Conservation (phyloP, 352 stramenopile genomes). For the Globisporangium perplexum region DNA sequence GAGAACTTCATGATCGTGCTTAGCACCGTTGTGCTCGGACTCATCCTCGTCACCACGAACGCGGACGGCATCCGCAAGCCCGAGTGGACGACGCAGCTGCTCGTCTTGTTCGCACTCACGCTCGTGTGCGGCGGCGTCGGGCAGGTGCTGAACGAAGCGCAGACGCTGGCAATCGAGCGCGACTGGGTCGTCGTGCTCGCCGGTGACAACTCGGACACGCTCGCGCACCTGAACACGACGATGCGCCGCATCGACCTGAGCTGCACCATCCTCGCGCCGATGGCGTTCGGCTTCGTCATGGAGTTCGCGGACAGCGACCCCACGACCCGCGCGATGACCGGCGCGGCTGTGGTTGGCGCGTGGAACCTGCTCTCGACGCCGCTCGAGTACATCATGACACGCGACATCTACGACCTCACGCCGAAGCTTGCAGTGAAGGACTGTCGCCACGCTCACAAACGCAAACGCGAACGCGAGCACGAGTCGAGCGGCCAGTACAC, state of each 20-base stretch:
- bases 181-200: conserved; percentile 87
- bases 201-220: conserved; percentile 27
- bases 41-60: conserved; percentile 63
- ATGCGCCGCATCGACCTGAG: conserved; percentile 80
- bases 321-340: conserved; percentile 57
- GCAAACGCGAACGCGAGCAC: conserved; percentile 6
- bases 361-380: conserved; percentile 81
- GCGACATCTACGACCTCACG: conserved; percentile 57
- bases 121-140: conserved; percentile 64
- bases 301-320: conserved; percentile 61
- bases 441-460: no score
- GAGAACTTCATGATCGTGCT: conserved; percentile 78
- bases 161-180: conserved; percentile 74
- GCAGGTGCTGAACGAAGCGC: conserved; percentile 69
- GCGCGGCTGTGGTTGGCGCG: conserved; percentile 50
- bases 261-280: conserved; percentile 71
- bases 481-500: conserved; percentile 13
- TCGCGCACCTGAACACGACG: conserved; percentile 67
- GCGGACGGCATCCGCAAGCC: conserved; percentile 47
- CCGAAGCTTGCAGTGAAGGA: conserved; percentile 36
- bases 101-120: conserved; percentile 38
- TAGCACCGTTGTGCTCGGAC: conserved; percentile 49
- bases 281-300: conserved; percentile 77
- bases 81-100: conserved; percentile 43
- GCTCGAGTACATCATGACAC: conserved; percentile 71